These are phyloP conservation scores for Cenchrus fungigraminus DNA, from an alignment of 176 grass and related monocot genomes.

Conservation along the genomic window DNA sequence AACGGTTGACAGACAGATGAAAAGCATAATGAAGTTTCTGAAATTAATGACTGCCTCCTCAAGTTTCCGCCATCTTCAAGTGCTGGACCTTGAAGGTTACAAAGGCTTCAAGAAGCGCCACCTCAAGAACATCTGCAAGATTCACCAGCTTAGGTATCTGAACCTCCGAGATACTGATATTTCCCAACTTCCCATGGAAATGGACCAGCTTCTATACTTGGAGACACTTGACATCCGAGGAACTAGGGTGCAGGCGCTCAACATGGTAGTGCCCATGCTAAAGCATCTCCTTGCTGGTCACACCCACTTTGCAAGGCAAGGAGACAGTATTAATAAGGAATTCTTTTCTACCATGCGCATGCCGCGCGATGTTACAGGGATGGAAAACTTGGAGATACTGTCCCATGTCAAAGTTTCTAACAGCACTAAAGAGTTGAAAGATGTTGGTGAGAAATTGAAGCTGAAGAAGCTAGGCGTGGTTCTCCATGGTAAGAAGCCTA, in stretches of 20 bases:
- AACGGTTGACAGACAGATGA: not conserved
- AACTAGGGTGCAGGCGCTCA: not conserved
- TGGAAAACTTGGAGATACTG: not conserved
- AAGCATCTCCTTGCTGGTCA: slow-evolving; percentile 36
- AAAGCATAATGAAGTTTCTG: not conserved
- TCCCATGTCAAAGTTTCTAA: not conserved
- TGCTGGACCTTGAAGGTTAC: slow-evolving; percentile 36
- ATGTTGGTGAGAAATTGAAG: not conserved
- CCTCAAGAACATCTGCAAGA: slow-evolving; percentile 8
- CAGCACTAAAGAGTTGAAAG: not conserved
- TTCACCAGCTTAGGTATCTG: slow-evolving; percentile 22
- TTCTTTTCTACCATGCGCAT: not conserved
- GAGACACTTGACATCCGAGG: slow-evolving; percentile 38
- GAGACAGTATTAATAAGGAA: not conserved
- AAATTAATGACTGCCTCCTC: not conserved
- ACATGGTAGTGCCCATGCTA: not conserved
- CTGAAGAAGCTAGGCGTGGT: slow-evolving; percentile 29
- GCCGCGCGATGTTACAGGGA: not conserved
- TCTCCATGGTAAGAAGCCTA: not conserved
- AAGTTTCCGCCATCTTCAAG: not conserved
- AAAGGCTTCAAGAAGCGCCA: slow-evolving; percentile 12
- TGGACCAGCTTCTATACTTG: slow-evolving; percentile 3
- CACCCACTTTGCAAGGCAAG: not conserved
- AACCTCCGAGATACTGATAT: slow-evolving; percentile 27
- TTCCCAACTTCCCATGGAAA: not conserved